phyloP scores from a whole-genome alignment of 805 yeast genomes.

The Metschnikowia lochheadii region DNA sequence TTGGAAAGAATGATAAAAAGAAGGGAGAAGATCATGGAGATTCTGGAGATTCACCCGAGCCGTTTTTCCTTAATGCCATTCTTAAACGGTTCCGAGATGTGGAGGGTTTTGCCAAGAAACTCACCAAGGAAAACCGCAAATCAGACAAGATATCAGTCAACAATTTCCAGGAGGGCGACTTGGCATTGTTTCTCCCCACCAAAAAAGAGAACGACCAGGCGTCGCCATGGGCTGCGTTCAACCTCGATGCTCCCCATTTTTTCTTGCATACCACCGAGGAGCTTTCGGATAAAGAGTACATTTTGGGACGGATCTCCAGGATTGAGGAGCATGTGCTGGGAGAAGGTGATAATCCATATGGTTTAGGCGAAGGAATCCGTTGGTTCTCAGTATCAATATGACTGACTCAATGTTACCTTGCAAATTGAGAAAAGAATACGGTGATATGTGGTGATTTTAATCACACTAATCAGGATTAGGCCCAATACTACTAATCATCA shows the following conservation, averaged over 20 bases:
- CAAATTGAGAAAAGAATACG: too few relatives aligned
- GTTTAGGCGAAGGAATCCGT: slow-evolving; percentile 52
- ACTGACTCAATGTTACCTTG: background rate
- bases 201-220: slow-evolving; percentile 36
- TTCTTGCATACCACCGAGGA: slow-evolving; percentile 47
- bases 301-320: slow-evolving; percentile 64
- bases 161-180: slow-evolving; percentile 66
- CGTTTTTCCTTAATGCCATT: slow-evolving; percentile 42
- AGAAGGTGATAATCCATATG: slow-evolving; percentile 55
- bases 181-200: slow-evolving; percentile 84
- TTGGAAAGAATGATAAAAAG: too few relatives aligned
- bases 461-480: too few relatives aligned
- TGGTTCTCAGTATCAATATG: slow-evolving; percentile 46
- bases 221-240: slow-evolving; percentile 92
- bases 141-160: slow-evolving; percentile 55
- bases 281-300: slow-evolving; percentile 59
- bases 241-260: slow-evolving; percentile 81
- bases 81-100: slow-evolving; percentile 82
- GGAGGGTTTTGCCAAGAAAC: slow-evolving; percentile 80
- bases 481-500: too few relatives aligned
- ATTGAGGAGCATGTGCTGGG: slow-evolving; percentile 53
- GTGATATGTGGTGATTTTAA: too few relatives aligned
- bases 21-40: too few relatives aligned
- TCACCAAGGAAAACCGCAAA: slow-evolving; percentile 64
- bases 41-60: slow-evolving; percentile 6